Evolutionary conservation across 331 rosid species (phyloP), one percentile per base, ranked within the genome.

Genomic region (Erythrophleum ivorense): DNA sequence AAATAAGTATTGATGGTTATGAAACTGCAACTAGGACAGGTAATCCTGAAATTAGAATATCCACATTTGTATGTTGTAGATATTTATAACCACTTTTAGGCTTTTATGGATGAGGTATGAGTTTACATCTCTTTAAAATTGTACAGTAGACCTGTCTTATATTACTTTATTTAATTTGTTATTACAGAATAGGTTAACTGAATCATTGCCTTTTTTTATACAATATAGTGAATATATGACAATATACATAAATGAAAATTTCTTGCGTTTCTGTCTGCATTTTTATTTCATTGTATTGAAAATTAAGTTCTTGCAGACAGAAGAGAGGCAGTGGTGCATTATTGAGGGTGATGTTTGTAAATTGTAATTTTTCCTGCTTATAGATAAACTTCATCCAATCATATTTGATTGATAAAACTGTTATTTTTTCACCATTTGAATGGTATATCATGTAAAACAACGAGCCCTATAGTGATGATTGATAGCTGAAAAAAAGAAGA

Each of bases 1-100:
- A 96, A 87, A 96, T 93, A 87, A 88, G 85, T 83, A 76, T 84
- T 33, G 94, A 88, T 83, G 97, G 89, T 80, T 86, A 85, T 80
- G 96, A 89, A 83, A 81, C 88, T 74, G 68, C 87, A 12, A 83
- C 81, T 49, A 84, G 85, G 76, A 91, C 89, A 54, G 93, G 91
- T 86, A 85, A 72, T 71, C 18, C 68, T 76, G 33, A 57, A 43
- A 58, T 59, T 29, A 1, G 46, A 76, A 33, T 3, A 33, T 16
- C 4, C 63, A 33, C 15, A 46, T 24, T 8, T 11, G 9, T 33
- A 10, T 38, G 49, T 34, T 65, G 4, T 38, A 16, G 14, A 15
- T 38, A 38, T 74, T n/a, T 19, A 3, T n/a, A 54, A 52, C 78
- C 43, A 36, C 15, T 71, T 45, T 50, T 18, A 15, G 11, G 78